These are phyloP conservation scores for Austroboletus rostrupii DNA, from an alignment of 1,284 basidiomycete species.

Conservation along the genomic window DNA sequence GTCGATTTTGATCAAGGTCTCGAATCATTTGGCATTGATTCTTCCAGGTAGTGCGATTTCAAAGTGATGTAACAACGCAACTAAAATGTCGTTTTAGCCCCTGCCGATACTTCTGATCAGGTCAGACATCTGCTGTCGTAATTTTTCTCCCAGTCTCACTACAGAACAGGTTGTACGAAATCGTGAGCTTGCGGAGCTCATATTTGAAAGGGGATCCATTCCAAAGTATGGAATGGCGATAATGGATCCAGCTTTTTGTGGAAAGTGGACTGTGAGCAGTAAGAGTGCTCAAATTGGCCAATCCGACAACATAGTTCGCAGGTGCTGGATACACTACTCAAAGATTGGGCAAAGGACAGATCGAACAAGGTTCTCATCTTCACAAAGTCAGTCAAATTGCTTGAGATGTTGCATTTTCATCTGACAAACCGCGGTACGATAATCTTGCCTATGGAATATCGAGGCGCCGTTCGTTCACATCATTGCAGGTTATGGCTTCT, in stretches of 20 bases:
- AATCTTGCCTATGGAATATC: not conserved
- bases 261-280: conserved; percentile 73
- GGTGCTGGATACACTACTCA: conserved; percentile 65
- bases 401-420: conserved; percentile 76
- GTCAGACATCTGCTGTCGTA: conserved; percentile 29
- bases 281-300: not conserved
- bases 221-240: conserved; percentile 63
- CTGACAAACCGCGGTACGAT: conserved; percentile 49
- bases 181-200: conserved; percentile 52
- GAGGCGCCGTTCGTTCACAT: not conserved
- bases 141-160: conserved; percentile 5
- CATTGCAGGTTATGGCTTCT: conserved; percentile 53
- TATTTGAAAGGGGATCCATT: conserved; percentile 49
- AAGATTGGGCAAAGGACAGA: conserved; percentile 58
- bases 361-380: conserved; percentile 82
- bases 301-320: conserved; percentile 26
- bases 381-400: conserved; percentile 78
- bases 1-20: conserved; percentile 76
- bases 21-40: conserved; percentile 81
- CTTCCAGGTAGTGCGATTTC: conserved; percentile 53
- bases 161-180: conserved; percentile 48
- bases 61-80: not conserved
- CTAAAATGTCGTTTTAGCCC: conserved; percentile 38
- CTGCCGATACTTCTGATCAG: conserved; percentile 62
- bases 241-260: conserved; percentile 64